Evolutionary conservation across 2,329 filamentous ascomycete genomes (phyloP), one percentile per base, ranked within the genome.

Genomic region (Aspergillus eucalypticola): DNA sequence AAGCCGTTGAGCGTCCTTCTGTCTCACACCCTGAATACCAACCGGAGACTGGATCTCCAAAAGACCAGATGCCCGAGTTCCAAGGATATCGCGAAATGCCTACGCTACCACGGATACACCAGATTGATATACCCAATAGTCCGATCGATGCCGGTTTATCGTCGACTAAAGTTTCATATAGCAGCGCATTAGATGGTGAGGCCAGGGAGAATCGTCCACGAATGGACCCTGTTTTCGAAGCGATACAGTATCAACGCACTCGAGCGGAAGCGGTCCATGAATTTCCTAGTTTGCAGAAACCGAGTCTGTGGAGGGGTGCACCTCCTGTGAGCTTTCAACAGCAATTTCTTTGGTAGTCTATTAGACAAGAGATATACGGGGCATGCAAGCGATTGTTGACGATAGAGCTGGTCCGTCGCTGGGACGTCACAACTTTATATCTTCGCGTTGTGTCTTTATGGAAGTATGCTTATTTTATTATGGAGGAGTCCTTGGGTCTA

Each of bases 301-400:
- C 61, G 23, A 74, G 66, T 48, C 59, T 59, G 2, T 75, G 73
- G 73, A 62, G 67, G 51, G 72, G 64, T 27, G 73, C 72, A 7
- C 73, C 73, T 5, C 66, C 71, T 0, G 49, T 66, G n/a, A 64
- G 66, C 25, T 75, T 75, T 52, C 72, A 75, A 61, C 65, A 67
- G 7, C 67, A 67, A 29, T 75, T 75, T 60, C 64, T 74, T n/a
- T 75, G 73, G 72, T 75, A 65, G 52, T 11, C 29, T 4, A 35
- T 42, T 5, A 8, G 41, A 23, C 17, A 42, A 21, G 19, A 6
- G 19, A 21, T 23, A 19, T 13, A 13, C 8, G 3, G 8, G 17
- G 11, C 17, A 11, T 42, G 4, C 41, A 21, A 44, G 41, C 3
- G 8, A 5, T 4, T 3, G 13, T 23, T 13, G 41, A 23, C 10